phyloP scores from a whole-genome alignment of 176 grass and related monocot genomes.

The Triticum monococcum region DNA sequence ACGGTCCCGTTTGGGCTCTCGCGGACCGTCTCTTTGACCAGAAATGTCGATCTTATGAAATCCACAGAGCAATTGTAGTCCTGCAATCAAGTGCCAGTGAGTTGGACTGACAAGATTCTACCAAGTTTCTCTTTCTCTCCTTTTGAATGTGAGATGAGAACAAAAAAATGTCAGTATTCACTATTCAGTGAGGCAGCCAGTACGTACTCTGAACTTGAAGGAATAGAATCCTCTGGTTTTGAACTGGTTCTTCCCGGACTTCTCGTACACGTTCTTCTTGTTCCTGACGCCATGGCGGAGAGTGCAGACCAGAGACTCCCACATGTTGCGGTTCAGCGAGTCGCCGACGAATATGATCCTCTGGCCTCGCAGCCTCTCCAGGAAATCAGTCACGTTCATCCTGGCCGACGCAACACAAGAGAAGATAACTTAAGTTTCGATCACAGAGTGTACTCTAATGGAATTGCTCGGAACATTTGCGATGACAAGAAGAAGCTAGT shows the following conservation, averaged over 20 bases:
- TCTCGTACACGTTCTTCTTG: conserved; percentile 69
- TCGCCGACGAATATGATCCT: conserved; percentile 93
- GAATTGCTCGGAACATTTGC: not conserved
- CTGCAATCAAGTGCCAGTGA: conserved; percentile 26
- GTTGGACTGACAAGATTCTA: not conserved
- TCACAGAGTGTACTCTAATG: not conserved
- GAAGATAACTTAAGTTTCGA: not conserved
- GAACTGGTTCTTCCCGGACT: conserved; percentile 70
- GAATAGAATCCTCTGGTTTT: conserved; percentile 86
- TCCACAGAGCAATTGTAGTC: conserved; percentile 84
- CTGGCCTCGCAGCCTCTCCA: conserved; percentile 76
- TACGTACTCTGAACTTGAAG: conserved; percentile 94
- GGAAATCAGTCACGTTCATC: conserved; percentile 67
- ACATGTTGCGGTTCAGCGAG: conserved; percentile 94
- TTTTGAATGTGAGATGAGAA: not conserved
- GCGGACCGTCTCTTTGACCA: conserved; percentile 57
- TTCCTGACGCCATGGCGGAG: conserved; percentile 64
- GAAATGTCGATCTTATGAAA: conserved; percentile 79
- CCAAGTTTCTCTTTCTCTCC: not conserved
- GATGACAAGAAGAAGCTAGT: not conserved
- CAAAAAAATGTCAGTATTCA: not conserved
- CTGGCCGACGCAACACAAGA: conserved; percentile 23
- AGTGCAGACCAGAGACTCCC: conserved; percentile 93
- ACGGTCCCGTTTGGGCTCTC: conserved; percentile 22
- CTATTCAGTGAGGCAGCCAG: not conserved